Percentiles rank a stretch among this genome's conserved stretches.
Evolutionary conservation across 306 rosid species (phyloP).

Genomic region (Macrotyloma uniflorum): DNA sequence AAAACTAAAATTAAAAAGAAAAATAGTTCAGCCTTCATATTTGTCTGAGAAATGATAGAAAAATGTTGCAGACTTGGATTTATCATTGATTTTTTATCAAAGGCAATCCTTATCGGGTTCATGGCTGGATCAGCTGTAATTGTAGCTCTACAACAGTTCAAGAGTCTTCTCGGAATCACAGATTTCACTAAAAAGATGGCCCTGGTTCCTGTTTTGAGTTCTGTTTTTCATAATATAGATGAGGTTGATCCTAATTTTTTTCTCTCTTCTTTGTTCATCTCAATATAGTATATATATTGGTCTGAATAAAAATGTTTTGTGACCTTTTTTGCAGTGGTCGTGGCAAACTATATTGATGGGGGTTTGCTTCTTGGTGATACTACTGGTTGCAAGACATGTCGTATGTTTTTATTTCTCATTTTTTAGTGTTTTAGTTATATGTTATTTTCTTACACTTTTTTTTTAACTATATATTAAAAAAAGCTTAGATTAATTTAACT

Average conservation of each 20-base stretch:
- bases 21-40: no score
- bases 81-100: conserved; percentile 87
- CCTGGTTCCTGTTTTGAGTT: conserved; percentile 67
- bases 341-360: conserved; percentile 91
- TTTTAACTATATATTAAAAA: not conserved
- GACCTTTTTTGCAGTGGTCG: conserved; percentile 78
- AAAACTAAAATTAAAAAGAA: no score
- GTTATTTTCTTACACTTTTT: not conserved
- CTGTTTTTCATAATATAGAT: conserved; percentile 54
- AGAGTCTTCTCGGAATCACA: conserved; percentile 76
- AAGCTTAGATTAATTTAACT: not conserved
- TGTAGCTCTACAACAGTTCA: conserved; percentile 87
- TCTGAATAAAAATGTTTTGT: not conserved
- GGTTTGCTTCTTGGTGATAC: conserved; percentile 61
- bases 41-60: no score
- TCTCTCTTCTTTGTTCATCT: not conserved
- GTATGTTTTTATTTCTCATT: conserved; percentile 47
- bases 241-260: conserved; percentile 58
- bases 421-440: conserved; percentile 37
- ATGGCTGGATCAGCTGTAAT: conserved; percentile 93
- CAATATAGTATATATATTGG: not conserved
- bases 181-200: conserved; percentile 76
- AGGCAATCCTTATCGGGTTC: conserved; percentile 84
- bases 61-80: conserved; percentile 76
- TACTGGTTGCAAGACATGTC: conserved; percentile 68